Percentiles rank a stretch among this genome's conserved stretches.
phyloP scores from a whole-genome alignment of 208 protist genomes.

The Herpetomonas samuelpessoai region DNA sequence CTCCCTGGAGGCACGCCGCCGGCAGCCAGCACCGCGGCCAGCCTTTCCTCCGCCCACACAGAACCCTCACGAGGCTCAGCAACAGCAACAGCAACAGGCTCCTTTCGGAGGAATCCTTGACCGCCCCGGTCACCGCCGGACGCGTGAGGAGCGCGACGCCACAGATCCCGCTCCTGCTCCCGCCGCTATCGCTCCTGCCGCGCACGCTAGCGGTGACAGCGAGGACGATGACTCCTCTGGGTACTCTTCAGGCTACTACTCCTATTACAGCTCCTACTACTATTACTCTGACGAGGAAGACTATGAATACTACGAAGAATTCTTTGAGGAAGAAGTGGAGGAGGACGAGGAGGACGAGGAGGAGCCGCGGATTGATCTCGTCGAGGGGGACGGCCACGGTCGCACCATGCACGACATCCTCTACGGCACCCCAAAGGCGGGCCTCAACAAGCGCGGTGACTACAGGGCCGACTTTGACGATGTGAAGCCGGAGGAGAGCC shows the following conservation, averaged over 20 bases:
- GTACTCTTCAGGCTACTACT: constrained; percentile 13
- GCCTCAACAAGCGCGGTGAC: constrained; percentile 23
- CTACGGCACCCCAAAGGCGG: constrained; percentile 56
- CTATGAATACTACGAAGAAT: constrained; percentile 59
- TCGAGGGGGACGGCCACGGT: constrained; percentile 42
- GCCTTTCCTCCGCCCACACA: not conserved
- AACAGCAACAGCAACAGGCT: not conserved
- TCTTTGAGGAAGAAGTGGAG: constrained; percentile 63
- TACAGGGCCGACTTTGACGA: constrained; percentile 25
- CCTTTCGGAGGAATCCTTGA: not conserved
- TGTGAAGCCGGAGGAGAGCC: constrained; percentile 8
- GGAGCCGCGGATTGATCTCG: constrained; percentile 74
- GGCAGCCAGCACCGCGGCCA: constrained; percentile 1
- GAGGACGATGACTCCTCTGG: constrained; percentile 18
- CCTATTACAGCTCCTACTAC: constrained; percentile 7
- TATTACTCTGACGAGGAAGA: constrained; percentile 21
- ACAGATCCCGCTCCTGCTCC: not conserved
- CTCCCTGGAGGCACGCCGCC: not conserved
- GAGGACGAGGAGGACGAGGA: constrained; percentile 69
- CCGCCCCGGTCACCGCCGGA: not conserved
- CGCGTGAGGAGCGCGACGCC: not conserved
- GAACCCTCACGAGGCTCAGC: not conserved
- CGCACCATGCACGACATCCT: constrained; percentile 53
- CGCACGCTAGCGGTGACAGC: no score
- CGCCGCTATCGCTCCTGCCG: not conserved